Evolutionary conservation across 148 eudicot species (phyloP).

Genomic region (Diospyros kaki): DNA sequence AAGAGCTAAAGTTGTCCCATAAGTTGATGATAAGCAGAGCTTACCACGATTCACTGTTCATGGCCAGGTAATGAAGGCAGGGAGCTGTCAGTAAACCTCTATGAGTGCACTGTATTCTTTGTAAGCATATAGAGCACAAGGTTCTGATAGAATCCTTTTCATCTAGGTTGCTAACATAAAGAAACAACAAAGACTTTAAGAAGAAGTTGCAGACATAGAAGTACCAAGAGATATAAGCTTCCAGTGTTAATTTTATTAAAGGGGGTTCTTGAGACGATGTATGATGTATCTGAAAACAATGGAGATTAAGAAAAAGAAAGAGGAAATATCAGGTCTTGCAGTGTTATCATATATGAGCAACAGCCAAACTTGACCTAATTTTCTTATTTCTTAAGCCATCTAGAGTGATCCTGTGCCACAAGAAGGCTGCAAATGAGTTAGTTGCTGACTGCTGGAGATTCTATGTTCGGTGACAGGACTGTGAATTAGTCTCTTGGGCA

Average conservation of each 20-base stretch:
- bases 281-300: neutral
- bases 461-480: neutral
- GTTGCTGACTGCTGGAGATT: too few relatives aligned
- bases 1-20: slow-evolving; percentile 61
- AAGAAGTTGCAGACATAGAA: neutral
- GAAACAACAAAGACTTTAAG: neutral
- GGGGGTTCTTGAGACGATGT: neutral
- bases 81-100: neutral
- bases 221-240: neutral
- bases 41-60: slow-evolving; percentile 93
- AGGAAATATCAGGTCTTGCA: too few relatives aligned
- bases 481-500: neutral
- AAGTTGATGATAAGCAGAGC: slow-evolving; percentile 98
- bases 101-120: neutral
- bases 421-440: too few relatives aligned
- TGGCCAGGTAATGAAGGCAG: slow-evolving; percentile 69
- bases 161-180: neutral
- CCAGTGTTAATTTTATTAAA: neutral
- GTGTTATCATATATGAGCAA: neutral
- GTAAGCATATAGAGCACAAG: too few relatives aligned
- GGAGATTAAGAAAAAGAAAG: too few relatives aligned
- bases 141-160: neutral
- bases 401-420: too few relatives aligned
- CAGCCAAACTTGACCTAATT: too few relatives aligned
- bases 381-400: too few relatives aligned